Conservation (phyloP, 495 filamentous ascomycete species). For the Baudoinia panamericana region DNA sequence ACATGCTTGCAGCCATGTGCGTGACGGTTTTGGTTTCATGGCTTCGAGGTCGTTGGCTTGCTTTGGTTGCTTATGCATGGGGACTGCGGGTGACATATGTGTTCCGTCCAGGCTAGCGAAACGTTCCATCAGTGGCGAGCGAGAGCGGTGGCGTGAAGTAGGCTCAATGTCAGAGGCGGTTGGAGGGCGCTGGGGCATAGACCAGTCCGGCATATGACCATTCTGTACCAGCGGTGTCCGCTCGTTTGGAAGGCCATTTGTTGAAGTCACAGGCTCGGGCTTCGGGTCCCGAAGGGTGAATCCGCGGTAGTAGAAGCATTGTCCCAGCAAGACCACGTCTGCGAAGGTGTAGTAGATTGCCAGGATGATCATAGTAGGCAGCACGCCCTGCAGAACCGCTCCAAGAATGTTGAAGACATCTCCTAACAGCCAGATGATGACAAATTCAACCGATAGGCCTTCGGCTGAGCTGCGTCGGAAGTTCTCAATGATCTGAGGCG, state of each 20-base stretch:
- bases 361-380: slow-evolving; percentile 93
- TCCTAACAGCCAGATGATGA: slow-evolving; percentile 79
- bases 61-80: slow-evolving; percentile 13
- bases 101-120: slow-evolving; percentile 36
- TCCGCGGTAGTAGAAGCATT: slow-evolving; percentile 90
- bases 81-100: slow-evolving; percentile 53
- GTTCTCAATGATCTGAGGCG: slow-evolving; percentile 92
- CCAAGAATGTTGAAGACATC: slow-evolving; percentile 97
- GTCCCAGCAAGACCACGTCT: slow-evolving; percentile 71
- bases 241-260: slow-evolving; percentile 12
- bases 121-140: slow-evolving; percentile 32
- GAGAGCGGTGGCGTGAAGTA: slow-evolving; percentile 15
- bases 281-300: slow-evolving; percentile 50
- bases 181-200: not conserved
- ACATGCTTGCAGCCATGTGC: slow-evolving; percentile 28
- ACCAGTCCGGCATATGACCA: slow-evolving; percentile 9
- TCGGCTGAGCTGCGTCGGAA: slow-evolving; percentile 78
- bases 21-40: slow-evolving; percentile 7
- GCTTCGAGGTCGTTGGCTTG: slow-evolving; percentile 1
- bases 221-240: slow-evolving; percentile 22
- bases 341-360: slow-evolving; percentile 93
- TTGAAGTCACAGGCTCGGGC: not conserved
- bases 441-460: slow-evolving; percentile 77
- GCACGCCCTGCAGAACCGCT: slow-evolving; percentile 78
- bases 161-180: slow-evolving; percentile 15